Evolutionary conservation across 495 filamentous ascomycete species (phyloP), one percentile per base, ranked within the genome.

Genomic region (Amniculicola lignicola): DNA sequence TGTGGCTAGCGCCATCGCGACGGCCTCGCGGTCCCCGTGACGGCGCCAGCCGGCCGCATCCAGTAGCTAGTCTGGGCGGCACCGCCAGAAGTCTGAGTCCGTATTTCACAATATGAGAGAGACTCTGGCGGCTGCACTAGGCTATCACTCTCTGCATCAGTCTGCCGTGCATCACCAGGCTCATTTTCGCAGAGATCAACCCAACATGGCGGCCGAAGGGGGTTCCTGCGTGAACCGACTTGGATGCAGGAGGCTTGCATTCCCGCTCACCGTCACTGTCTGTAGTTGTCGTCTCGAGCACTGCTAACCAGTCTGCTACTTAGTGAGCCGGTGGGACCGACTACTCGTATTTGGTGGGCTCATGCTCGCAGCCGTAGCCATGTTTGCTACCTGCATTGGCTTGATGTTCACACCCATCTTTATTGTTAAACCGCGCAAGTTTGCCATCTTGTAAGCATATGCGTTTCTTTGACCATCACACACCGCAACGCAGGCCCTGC

Each of bases 271-370:
- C 48, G 38, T 51, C 43, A 19, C 27, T 50, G n/a, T 57, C 29
- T 40, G 12, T n/a, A n/a, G n/a, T n/a, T n/a, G n/a, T n/a, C n/a
- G n/a, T n/a, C 12, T 51, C 29, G 48, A 36, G 50, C 18, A 28
- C 61, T 51, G 54, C 65, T 65, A 56, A 67, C 65, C 55, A 62
- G 54, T 55, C 54, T 57, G 53, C 65, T 56, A 61, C 48, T 64
- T 71, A 98, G 93, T 98, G 76, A 95, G 89, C 70, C 82, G 93
- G 69, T 97, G 93, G 93, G 93, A 98, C 72, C 88, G 93, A 43
- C 72, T 97, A 67, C 77, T 98, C 64, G 81, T 96, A 51, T 98
- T 97, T 68, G 85, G 79, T 49, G 90, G 83, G 63, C 95, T 94
- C 76, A 96, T 96, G 68, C 69, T 95, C 59, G 92, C 86, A 45